Conservation (phyloP, 1,284 basidiomycete species). For the Cystobasidiaceae sp. region DNA sequence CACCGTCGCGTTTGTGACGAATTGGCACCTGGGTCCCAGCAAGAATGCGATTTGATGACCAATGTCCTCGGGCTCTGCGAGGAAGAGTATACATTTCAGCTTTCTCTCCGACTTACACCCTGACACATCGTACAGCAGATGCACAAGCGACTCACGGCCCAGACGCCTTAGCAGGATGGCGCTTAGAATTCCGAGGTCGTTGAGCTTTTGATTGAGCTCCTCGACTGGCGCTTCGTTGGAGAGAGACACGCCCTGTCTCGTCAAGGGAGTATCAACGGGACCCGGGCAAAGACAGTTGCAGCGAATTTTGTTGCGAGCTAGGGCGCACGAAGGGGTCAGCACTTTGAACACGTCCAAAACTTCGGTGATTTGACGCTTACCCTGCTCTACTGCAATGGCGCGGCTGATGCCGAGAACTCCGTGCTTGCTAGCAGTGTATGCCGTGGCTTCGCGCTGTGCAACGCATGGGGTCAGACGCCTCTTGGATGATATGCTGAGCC, state of each 20-base stretch:
- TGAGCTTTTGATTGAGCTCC: slow-evolving; percentile 25
- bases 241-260: slow-evolving; percentile 1
- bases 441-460: slow-evolving; percentile 19
- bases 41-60: slow-evolving; percentile 26
- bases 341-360: too few relatives aligned
- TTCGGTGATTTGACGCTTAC: too few relatives aligned
- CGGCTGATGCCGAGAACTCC: slow-evolving; percentile 30
- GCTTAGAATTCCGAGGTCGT: slow-evolving; percentile 14
- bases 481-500: neutral
- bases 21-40: slow-evolving; percentile 19
- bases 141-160: slow-evolving; percentile 13
- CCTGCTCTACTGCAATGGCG: slow-evolving; percentile 22
- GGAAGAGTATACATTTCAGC: neutral
- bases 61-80: slow-evolving; percentile 28
- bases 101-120: neutral
- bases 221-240: slow-evolving; percentile 9
- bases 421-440: slow-evolving; percentile 30
- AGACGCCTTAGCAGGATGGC: slow-evolving; percentile 24
- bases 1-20: slow-evolving; percentile 22
- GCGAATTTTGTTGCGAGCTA: slow-evolving; percentile 18
- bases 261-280: slow-evolving; percentile 29
- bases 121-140: too few relatives aligned
- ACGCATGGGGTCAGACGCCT: too few relatives aligned
- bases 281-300: slow-evolving; percentile 28
- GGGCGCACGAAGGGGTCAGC: neutral